Percentiles rank a stretch among this genome's conserved stretches.
Conservation (phyloP, 2,329 filamentous ascomycete genomes). For the Neofusicoccum sp. region DNA sequence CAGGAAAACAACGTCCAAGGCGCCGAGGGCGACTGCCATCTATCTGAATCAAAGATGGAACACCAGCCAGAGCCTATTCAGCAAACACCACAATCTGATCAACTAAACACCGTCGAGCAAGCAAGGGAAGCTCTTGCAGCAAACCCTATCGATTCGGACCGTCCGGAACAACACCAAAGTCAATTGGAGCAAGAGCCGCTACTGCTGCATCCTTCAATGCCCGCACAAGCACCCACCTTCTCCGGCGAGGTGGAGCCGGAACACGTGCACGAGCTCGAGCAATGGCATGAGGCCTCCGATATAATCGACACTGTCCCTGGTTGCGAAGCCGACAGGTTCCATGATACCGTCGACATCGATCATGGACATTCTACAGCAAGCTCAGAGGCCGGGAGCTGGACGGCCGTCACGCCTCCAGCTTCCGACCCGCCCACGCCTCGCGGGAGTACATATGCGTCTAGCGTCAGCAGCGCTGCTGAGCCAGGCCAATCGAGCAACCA, state of each 20-base stretch:
- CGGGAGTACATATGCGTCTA: constrained; percentile 4
- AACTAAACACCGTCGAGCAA: not conserved
- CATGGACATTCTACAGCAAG: not conserved
- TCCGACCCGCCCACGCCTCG: constrained; percentile 11
- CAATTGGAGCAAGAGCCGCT: not conserved
- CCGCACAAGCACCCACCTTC: not conserved
- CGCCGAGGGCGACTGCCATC: not conserved
- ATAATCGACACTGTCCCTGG: not conserved
- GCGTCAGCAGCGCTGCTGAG: constrained; percentile 12
- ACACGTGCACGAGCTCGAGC: not conserved
- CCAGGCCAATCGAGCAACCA: constrained; percentile 17
- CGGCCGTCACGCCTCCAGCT: constrained; percentile 7
- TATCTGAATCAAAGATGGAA: constrained; percentile 4
- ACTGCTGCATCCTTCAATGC: not conserved
- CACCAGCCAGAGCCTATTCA: not conserved
- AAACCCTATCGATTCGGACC: not conserved
- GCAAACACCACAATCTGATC: not conserved
- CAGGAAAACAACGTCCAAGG: not conserved
- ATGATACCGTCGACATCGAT: constrained; percentile 1
- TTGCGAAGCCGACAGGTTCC: not conserved
- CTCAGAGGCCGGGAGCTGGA: constrained; percentile 12
- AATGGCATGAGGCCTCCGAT: constrained; percentile 14
- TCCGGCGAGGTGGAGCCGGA: not conserved
- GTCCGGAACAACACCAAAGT: not conserved
- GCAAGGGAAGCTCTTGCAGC: not conserved